Evolutionary conservation across 768 basidiomycete genomes (phyloP), one percentile per base, ranked within the genome.

Genomic region (Symmetrospora coprosmae): DNA sequence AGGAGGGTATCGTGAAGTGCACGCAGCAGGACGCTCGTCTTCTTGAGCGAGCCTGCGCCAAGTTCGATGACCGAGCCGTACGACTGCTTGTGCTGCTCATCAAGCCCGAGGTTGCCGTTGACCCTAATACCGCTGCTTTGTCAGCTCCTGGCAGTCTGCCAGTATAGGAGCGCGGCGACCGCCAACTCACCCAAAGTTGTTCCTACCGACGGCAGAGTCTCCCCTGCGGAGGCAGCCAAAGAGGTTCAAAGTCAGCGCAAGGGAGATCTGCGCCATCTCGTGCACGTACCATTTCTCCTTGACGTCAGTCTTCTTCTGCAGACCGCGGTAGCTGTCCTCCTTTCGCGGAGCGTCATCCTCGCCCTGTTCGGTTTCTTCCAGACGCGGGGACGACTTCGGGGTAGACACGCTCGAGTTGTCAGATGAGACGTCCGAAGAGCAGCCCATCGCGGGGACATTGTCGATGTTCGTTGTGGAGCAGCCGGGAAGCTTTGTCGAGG

Each of bases 41-140:
- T 70, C 46, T 67, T 67, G 46, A 96, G 75, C 21, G 90, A 79
- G 87, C 91, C 91, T 8, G 90, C 87, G 41, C 92, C 91, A n/a
- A 97, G 78, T 70, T 96, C 91, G 39, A 96, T 77, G 6, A 94
- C 77, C 50, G 82, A 77, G 52, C 69, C 73, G 35, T 46, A 48
- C 28, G 66, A 50, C 7, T 40, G 47, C 4, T 39, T 28, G 40
- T 39, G 14, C 50, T 46, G 1, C 53, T 64, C 31, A 47, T 64
- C 1, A 45, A 67, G 23, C 4, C 70, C 72, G 25, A 73, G 62
- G 33, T 73, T 69, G 16, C 74, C 74, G 51, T 76, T 76, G 27
- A 76, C 75, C 2, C 75, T 74, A 17, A n/a, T n/a, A n/a, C n/a
- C 48, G 46, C 38, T 45, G 40, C 31, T 50, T 45, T n/a, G 25